phyloP scores from a whole-genome alignment of 495 filamentous ascomycete species.

The Xylaria telfairii region DNA sequence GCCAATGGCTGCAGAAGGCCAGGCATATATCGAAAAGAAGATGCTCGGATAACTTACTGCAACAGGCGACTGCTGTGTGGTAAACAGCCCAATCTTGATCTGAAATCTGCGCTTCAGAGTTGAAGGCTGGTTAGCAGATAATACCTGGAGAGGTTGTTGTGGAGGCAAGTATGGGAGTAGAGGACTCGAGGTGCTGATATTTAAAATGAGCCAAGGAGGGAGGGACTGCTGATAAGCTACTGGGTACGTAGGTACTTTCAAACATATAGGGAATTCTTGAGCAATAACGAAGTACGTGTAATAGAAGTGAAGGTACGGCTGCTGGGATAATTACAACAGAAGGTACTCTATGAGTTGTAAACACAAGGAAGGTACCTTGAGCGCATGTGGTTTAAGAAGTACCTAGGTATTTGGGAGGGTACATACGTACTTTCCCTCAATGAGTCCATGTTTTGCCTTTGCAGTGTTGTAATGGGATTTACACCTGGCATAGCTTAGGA shows the following conservation, averaged over 20 bases:
- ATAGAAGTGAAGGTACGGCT: not conserved
- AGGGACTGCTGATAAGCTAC: not conserved
- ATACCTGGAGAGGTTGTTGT: not conserved
- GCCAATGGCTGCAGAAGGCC: not conserved
- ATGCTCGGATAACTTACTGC: not conserved
- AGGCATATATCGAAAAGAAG: not conserved
- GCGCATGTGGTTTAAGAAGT: no score
- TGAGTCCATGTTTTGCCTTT: not conserved
- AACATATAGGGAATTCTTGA: not conserved
- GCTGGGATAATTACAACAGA: not conserved
- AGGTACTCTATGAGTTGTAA: not conserved
- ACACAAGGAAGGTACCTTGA: no score
- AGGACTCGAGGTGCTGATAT: not conserved
- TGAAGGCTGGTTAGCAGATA: not conserved
- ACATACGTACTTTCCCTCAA: no score
- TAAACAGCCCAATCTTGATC: not conserved
- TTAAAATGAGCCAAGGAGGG: not conserved
- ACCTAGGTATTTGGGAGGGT: no score
- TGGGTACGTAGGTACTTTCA: no score
- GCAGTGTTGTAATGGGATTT: not conserved
- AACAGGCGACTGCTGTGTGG: not conserved
- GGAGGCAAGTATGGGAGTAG: not conserved
- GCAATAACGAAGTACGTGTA: no score
- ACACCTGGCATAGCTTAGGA: not conserved
- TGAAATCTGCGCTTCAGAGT: not conserved